Evolutionary conservation across 106 monocot species (phyloP).

Genomic region (Dioscorea dumetorum): DNA sequence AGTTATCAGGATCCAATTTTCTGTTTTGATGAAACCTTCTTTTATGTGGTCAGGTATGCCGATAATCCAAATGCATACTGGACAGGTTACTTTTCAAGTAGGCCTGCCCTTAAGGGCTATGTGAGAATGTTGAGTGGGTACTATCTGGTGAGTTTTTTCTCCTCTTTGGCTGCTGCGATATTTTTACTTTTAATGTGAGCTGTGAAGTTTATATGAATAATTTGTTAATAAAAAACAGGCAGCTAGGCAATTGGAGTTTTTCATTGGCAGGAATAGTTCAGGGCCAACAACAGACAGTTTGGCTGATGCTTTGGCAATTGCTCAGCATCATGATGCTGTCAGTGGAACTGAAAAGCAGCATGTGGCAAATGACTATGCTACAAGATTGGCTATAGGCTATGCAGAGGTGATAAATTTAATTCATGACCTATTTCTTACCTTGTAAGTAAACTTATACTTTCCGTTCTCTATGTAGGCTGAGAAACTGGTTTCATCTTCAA

Average conservation of each 20-base stretch:
- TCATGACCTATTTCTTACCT: neutral
- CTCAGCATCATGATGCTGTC: conserved; percentile 98
- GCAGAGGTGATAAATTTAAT: conserved; percentile 40
- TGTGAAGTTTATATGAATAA: no score
- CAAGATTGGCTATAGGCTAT: conserved; percentile 77
- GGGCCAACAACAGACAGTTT: conserved; percentile 60
- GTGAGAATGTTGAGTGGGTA: conserved; percentile 83
- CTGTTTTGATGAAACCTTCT: conserved; percentile 2
- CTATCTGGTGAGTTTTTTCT: conserved; percentile 54
- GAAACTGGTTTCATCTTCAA: conserved; percentile 58
- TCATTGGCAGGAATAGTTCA: conserved; percentile 44
- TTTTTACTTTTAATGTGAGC: neutral
- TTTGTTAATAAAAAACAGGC: conserved; percentile 33
- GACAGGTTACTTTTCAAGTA: conserved; percentile 98
- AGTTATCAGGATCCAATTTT: neutral
- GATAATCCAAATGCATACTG: conserved; percentile 89
- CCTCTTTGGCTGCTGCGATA: conserved; percentile 1
- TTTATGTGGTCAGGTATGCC: conserved; percentile 63
- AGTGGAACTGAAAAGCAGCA: conserved; percentile 97
- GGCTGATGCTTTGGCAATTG: conserved; percentile 87
- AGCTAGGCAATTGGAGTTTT: conserved; percentile 89
- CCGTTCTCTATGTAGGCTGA: conserved; percentile 50
- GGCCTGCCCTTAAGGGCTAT: conserved; percentile 85
- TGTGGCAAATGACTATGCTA: conserved; percentile 95
- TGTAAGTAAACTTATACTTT: neutral